Percentiles rank a stretch among this genome's conserved stretches.
Evolutionary conservation across 306 rosid species (phyloP).

Genomic region (Ammopiptanthus mongolicus): DNA sequence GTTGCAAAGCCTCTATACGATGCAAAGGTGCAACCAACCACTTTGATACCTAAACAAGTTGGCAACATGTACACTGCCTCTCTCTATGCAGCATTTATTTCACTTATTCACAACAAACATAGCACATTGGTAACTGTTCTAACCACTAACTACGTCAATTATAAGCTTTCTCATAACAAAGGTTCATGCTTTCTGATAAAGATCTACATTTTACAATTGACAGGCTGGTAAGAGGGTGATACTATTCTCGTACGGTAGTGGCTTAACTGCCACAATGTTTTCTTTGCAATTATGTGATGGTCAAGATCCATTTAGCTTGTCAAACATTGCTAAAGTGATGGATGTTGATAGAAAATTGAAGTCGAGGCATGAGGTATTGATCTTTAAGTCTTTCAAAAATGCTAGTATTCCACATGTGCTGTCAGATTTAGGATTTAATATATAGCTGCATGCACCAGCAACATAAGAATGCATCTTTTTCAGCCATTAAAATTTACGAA

Average conservation of each 20-base stretch:
- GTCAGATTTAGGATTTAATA: background rate
- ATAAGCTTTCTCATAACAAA: background rate
- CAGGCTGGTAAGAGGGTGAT: conserved; percentile 67
- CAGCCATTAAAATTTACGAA: background rate
- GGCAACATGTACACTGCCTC: conserved; percentile 95
- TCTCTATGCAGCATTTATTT: conserved; percentile 73
- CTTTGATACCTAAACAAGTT: conserved; percentile 83
- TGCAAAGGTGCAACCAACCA: conserved; percentile 73
- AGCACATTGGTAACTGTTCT: conserved; percentile 50
- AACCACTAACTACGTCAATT: background rate
- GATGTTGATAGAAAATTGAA: conserved; percentile 63
- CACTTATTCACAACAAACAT: conserved; percentile 68
- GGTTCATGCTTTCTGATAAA: conserved; percentile 9
- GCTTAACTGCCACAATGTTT: conserved; percentile 76
- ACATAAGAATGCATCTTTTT: background rate
- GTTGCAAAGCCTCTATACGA: conserved; percentile 66
- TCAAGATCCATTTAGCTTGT: conserved; percentile 70
- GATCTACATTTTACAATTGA: conserved; percentile 20
- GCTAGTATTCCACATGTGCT: background rate
- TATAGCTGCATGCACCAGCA: background rate
- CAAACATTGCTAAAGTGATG: conserved; percentile 62
- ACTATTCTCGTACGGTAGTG: conserved; percentile 87
- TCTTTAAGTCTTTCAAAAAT: background rate
- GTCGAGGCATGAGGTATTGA: conserved; percentile 72
- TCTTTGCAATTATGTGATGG: conserved; percentile 57